Evolutionary conservation across 768 basidiomycete species (phyloP).

Genomic region (Mycena polygramma): DNA sequence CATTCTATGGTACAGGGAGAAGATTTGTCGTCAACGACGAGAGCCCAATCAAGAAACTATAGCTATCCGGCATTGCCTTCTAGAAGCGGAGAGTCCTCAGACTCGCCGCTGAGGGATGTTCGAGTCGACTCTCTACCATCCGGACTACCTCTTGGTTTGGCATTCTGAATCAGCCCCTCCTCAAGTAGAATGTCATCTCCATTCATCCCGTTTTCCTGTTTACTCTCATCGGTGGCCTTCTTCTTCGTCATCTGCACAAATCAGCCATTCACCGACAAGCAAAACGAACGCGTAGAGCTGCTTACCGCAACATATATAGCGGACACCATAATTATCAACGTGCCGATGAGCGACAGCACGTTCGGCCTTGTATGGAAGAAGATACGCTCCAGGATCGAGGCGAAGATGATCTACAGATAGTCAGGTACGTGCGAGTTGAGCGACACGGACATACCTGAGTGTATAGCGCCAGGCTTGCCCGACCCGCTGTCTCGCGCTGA

Average conservation of each 20-base stretch:
- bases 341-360: slow-evolving; percentile 71
- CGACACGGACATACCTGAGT: slow-evolving; percentile 51
- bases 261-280: neutral
- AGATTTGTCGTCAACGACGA: too few species aligned
- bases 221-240: slow-evolving; percentile 1
- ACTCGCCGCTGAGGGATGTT: too few species aligned
- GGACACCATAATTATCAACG: slow-evolving; percentile 70
- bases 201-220: neutral
- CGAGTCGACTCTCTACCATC: too few species aligned
- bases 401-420: slow-evolving; percentile 71
- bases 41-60: too few species aligned
- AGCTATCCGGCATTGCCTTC: too few species aligned
- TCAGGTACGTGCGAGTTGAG: neutral
- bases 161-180: too few species aligned
- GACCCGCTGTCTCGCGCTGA: slow-evolving; percentile 73
- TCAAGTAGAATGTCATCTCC: too few species aligned
- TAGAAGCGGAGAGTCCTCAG: too few species aligned
- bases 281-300: neutral
- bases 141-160: too few species aligned
- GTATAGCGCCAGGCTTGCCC: slow-evolving; percentile 71
- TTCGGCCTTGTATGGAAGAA: slow-evolving; percentile 74
- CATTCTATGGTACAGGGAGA: too few species aligned
- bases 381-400: slow-evolving; percentile 71
- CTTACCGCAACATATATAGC: slow-evolving; percentile 78
- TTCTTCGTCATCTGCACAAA: slow-evolving; percentile 28